Conservation (phyloP, 352 stramenopile genomes). For the Pythium graminicola region DNA sequence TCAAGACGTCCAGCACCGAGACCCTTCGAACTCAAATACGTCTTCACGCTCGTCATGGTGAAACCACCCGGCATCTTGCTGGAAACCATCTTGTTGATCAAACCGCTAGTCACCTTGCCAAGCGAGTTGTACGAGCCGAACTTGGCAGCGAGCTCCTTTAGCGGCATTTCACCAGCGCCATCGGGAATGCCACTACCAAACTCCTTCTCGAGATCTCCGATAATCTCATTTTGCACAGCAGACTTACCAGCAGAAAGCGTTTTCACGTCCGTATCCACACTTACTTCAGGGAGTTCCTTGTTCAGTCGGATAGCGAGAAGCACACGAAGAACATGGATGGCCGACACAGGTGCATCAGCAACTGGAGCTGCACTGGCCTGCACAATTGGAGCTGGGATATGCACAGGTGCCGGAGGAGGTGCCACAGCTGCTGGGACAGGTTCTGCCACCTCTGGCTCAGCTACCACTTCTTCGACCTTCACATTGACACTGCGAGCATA, state of each 20-base stretch:
- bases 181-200: constrained; percentile 67
- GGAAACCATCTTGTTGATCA: constrained; percentile 73
- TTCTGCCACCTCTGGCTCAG: neutral
- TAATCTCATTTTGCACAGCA: constrained; percentile 84
- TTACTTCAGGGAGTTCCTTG: constrained; percentile 65
- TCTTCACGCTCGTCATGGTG: constrained; percentile 71
- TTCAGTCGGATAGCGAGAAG: constrained; percentile 69
- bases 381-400: constrained; percentile 22
- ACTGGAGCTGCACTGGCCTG: constrained; percentile 25
- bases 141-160: constrained; percentile 64
- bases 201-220: constrained; percentile 84
- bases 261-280: constrained; percentile 69
- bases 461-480: constrained; percentile 18
- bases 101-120: constrained; percentile 51
- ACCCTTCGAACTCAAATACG: constrained; percentile 56
- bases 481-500: constrained; percentile 34
- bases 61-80: constrained; percentile 84
- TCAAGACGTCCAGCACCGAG: constrained; percentile 68
- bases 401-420: constrained; percentile 22
- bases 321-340: constrained; percentile 67
- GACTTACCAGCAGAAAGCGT: constrained; percentile 78
- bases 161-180: constrained; percentile 57
- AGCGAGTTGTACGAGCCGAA: constrained; percentile 65
- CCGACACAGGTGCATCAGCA: constrained; percentile 54
- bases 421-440: constrained; percentile 19